phyloP scores from a whole-genome alignment of 305 asterid genomes.

The Solanum chacoense region DNA sequence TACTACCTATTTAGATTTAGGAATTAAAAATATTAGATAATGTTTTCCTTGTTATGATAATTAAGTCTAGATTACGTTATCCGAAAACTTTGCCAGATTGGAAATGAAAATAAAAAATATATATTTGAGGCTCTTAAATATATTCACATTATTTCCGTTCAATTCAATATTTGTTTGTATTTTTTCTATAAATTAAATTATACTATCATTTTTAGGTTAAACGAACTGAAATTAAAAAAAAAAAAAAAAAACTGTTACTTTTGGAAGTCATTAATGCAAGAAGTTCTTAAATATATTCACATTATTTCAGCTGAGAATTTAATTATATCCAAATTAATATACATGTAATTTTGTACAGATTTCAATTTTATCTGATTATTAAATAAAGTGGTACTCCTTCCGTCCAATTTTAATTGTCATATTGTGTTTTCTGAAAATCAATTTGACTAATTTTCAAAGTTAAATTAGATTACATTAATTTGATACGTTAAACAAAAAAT shows the following conservation, averaged over 20 bases:
- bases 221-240: not conserved
- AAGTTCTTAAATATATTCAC: not conserved
- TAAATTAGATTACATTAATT: no score
- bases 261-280: not conserved
- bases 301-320: not conserved
- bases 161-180: not conserved
- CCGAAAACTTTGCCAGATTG: not conserved
- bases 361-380: not conserved
- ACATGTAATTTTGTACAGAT: not conserved
- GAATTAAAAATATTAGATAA: not conserved
- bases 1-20: not conserved
- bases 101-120: not conserved
- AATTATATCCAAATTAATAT: not conserved
- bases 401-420: no score
- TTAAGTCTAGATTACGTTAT: not conserved
- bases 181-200: not conserved
- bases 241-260: not conserved
- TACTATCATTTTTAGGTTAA: not conserved
- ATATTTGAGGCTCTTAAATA: not conserved
- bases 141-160: not conserved
- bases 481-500: no score
- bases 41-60: not conserved
- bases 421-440: rapidly evolving
- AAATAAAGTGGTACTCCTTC: not conserved
- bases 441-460: no score